Conservation (phyloP, 1,284 basidiomycete species). For the Ustilago bromivora region DNA sequence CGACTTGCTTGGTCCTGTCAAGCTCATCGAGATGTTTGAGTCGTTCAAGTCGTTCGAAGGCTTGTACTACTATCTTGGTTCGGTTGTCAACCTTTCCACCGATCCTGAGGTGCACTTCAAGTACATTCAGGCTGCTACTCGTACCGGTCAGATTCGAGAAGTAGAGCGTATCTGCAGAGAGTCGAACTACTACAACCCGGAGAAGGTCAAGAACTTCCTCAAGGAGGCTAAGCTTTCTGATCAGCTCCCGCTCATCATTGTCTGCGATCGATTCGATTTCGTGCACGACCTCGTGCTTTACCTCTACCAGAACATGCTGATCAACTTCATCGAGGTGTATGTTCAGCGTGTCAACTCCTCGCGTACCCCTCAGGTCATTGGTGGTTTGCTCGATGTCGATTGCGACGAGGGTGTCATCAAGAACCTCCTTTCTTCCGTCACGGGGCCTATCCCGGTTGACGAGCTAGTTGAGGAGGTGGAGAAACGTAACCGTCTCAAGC, state of each 20-base stretch:
- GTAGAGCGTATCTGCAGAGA: constrained; percentile 99
- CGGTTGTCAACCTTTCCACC: constrained; percentile 94
- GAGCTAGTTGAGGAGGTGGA: constrained; percentile 84
- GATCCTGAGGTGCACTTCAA: constrained; percentile 99
- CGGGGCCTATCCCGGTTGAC: constrained; percentile 92
- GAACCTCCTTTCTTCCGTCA: constrained; percentile 89
- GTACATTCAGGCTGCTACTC: constrained; percentile 98
- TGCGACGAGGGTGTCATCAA: constrained; percentile 96
- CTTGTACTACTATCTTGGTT: constrained; percentile 97
- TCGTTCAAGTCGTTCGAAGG: constrained; percentile 98
- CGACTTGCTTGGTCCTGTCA: constrained; percentile 94
- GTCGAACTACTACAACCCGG: constrained; percentile 96
- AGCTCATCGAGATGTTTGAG: constrained; percentile 99
- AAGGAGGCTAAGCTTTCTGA: constrained; percentile 93
- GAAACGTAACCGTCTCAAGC: constrained; percentile 89
- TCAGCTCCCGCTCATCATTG: constrained; percentile 98
- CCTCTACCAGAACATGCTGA: constrained; percentile 96
- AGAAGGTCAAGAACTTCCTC: constrained; percentile 99
- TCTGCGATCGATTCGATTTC: constrained; percentile 99
- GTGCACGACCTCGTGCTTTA: constrained; percentile 99
- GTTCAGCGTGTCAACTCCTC: constrained; percentile 98
- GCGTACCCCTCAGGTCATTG: constrained; percentile 97
- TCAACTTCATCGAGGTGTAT: constrained; percentile 98
- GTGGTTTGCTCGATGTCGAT: constrained; percentile 96
- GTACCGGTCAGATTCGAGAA: constrained; percentile 97